A percentile compares a stretch with the other conserved stretches of the same genome.
Conservation (phyloP, 2,329 filamentous ascomycete species). For the Fusarium burgessii region DNA sequence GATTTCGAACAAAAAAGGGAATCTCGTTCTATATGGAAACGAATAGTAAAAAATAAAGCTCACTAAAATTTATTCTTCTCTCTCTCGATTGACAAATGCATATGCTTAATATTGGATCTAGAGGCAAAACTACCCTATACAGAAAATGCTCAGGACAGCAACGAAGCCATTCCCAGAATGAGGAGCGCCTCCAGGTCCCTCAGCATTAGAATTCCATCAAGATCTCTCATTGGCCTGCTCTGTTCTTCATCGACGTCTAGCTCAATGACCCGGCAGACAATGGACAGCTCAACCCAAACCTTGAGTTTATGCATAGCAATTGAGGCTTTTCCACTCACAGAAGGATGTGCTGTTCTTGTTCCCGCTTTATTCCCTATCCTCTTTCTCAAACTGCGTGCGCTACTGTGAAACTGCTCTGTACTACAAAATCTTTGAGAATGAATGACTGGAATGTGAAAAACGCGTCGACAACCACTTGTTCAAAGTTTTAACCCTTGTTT, state of each 20-base stretch:
- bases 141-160: not conserved
- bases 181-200: too few species aligned
- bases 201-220: accelerated
- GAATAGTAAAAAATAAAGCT: accelerated
- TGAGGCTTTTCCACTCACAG: not conserved
- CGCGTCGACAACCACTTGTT: accelerated
- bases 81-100: not conserved
- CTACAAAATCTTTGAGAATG: not conserved
- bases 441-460: not conserved
- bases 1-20: too few species aligned
- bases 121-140: not conserved
- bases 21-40: accelerated
- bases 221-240: not conserved
- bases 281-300: not conserved
- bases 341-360: not conserved
- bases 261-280: not conserved
- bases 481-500: too few species aligned
- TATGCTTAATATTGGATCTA: not conserved
- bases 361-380: not conserved
- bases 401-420: not conserved
- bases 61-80: accelerated
- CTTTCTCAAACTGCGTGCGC: not conserved
- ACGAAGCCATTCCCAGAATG: not conserved
- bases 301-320: not conserved
- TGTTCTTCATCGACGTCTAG: not conserved